A percentile compares a stretch with the other conserved stretches of the same genome.
Evolutionary conservation across 2,329 filamentous ascomycete species (phyloP).

Genomic region (Fonsecaea pugnacius): DNA sequence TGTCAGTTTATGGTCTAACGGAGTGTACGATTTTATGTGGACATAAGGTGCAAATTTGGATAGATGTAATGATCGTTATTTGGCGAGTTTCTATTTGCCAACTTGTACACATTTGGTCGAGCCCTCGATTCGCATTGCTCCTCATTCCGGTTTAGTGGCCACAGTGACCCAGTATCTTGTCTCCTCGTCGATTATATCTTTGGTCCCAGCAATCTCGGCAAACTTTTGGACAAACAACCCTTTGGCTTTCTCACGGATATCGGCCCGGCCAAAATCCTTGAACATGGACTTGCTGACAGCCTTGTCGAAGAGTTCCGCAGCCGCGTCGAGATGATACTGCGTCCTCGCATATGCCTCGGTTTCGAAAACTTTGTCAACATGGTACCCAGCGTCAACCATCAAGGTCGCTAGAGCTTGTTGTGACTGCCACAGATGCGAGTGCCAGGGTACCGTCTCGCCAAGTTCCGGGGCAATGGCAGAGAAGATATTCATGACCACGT

Average conservation of each 20-base stretch:
- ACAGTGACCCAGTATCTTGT: constrained; percentile 26
- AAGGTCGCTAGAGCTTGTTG: constrained; percentile 17
- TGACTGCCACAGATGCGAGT: constrained; percentile 16
- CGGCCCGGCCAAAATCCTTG: constrained; percentile 18
- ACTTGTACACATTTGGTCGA: neutral
- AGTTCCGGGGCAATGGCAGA: constrained; percentile 14
- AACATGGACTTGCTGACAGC: constrained; percentile 28
- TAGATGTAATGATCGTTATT: neutral
- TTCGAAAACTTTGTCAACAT: constrained; percentile 26
- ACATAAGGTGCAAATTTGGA: neutral
- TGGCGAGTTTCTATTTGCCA: neutral
- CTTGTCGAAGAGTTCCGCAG: constrained; percentile 19
- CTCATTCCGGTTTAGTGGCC: constrained; percentile 14
- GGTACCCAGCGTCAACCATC: constrained; percentile 22
- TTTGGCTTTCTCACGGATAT: constrained; percentile 17
- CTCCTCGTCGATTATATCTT: constrained; percentile 19
- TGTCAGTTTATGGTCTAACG: neutral
- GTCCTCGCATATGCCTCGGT: constrained; percentile 21
- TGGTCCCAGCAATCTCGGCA: constrained; percentile 8
- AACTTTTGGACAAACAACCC: constrained; percentile 21
- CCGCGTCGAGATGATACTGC: constrained; percentile 9
- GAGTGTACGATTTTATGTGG: neutral
- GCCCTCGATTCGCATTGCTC: neutral
- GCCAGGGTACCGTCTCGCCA: constrained; percentile 15
- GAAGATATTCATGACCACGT: constrained; percentile 29